These are phyloP conservation scores for Penicillium thymicola DNA, from an alignment of 2,329 filamentous ascomycete species.

Conservation along the genomic window DNA sequence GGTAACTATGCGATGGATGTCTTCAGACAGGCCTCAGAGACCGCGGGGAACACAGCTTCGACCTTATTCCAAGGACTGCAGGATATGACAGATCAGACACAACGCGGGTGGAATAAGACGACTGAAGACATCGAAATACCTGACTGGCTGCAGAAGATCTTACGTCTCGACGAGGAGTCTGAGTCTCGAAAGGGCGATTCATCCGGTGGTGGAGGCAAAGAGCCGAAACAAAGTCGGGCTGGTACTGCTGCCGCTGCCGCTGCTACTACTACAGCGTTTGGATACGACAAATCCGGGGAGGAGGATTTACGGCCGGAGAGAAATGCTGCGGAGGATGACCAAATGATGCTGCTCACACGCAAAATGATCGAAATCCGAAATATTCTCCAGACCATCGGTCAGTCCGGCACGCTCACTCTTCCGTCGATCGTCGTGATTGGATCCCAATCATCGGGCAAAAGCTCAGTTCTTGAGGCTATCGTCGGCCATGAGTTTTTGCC, in stretches of 20 bases:
- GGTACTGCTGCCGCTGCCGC: slow-evolving; percentile 61
- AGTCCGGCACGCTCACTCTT: slow-evolving; percentile 81
- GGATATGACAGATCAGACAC: slow-evolving; percentile 74
- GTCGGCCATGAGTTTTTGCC: slow-evolving; percentile 97
- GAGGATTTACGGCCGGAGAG: slow-evolving; percentile 60
- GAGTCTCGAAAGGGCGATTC: slow-evolving; percentile 48
- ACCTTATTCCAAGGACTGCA: slow-evolving; percentile 68
- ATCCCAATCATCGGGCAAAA: slow-evolving; percentile 97
- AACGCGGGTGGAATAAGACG: slow-evolving; percentile 75
- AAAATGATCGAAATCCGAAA: slow-evolving; percentile 99
- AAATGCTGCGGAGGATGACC: slow-evolving; percentile 78
- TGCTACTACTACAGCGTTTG: slow-evolving; percentile 74
- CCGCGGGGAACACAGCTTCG: slow-evolving; percentile 65
- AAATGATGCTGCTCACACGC: slow-evolving; percentile 99
- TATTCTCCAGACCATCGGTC: slow-evolving; percentile 85
- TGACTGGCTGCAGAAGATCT: slow-evolving; percentile 76
- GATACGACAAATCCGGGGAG: slow-evolving; percentile 64
- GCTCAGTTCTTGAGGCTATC: slow-evolving; percentile 92
- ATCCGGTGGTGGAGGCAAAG: slow-evolving; percentile 45
- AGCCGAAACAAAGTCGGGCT: slow-evolving; percentile 55
- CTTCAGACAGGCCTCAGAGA: slow-evolving; percentile 69
- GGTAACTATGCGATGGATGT: slow-evolving; percentile 75
- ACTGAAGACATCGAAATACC: slow-evolving; percentile 70
- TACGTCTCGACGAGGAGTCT: slow-evolving; percentile 60
- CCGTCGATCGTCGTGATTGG: slow-evolving; percentile 99